These are phyloP conservation scores for Mediolabrus comicus DNA, from an alignment of 108 stramenopile genomes.

Conservation along the genomic window DNA sequence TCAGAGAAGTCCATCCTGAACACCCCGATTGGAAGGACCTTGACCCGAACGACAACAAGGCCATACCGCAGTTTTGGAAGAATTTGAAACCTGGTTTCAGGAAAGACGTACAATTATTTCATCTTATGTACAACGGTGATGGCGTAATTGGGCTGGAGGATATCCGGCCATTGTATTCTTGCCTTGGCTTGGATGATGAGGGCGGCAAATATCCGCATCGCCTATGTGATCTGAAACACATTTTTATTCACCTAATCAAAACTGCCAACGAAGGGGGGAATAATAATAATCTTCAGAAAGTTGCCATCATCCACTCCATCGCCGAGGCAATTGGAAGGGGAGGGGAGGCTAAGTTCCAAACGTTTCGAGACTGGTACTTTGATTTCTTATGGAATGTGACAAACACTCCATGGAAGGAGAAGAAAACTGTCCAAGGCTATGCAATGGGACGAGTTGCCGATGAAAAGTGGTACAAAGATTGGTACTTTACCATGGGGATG, in stretches of 20 bases:
- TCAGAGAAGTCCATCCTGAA: not conserved
- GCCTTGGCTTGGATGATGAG: not conserved
- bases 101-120: not conserved
- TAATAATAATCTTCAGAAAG: not conserved
- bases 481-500: conserved; percentile 1
- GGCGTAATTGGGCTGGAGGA: not conserved
- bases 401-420: conserved; percentile 4
- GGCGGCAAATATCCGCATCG: no score
- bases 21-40: not conserved
- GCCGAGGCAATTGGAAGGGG: not conserved
- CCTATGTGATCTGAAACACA: not conserved
- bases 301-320: not conserved
- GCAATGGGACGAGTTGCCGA: not conserved
- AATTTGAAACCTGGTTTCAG: not conserved
- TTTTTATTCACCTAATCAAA: not conserved
- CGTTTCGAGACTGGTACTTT: not conserved
- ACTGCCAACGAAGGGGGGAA: not conserved
- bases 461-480: not conserved
- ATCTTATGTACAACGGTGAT: not conserved
- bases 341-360: not conserved
- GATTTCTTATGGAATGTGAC: not conserved
- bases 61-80: not conserved
- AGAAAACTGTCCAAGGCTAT: conserved; percentile 1
- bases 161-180: not conserved
- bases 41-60: not conserved